Conservation (phyloP, 768 basidiomycete genomes). For the Podaxis mareebaensis region DNA sequence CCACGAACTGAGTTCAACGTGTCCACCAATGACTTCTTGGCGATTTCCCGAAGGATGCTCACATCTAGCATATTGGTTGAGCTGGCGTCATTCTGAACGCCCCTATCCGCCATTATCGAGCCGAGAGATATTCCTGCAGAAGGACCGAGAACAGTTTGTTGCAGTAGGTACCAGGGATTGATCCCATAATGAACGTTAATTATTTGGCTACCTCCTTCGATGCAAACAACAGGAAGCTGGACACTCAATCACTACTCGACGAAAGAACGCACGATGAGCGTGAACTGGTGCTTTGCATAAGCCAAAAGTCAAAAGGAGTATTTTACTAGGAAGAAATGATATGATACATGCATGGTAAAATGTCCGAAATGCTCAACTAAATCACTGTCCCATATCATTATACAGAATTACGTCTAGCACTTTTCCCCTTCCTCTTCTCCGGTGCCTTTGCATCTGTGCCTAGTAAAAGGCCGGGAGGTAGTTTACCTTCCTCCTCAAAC, state of each 20-base stretch:
- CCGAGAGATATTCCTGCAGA: neutral
- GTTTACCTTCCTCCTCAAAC: constrained; percentile 79
- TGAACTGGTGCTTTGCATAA: neutral
- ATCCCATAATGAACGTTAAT: neutral
- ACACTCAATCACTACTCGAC: neutral
- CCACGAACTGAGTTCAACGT: constrained; percentile 75
- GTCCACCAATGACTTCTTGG: constrained; percentile 79
- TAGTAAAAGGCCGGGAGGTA: constrained; percentile 76
- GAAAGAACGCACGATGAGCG: neutral
- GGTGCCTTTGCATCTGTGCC: constrained; percentile 46
- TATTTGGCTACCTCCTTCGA: constrained; percentile 4
- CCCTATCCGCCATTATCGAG: constrained; percentile 21
- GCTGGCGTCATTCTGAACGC: constrained; percentile 6
- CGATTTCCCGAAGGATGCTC: constrained; percentile 72
- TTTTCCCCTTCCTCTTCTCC: constrained; percentile 70
- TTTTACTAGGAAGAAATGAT: neutral
- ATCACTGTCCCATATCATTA: constrained; percentile 21
- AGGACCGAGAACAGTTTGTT: neutral
- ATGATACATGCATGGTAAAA: constrained; percentile 13
- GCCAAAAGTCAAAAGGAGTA: neutral
- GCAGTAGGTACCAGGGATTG: neutral
- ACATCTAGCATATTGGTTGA: constrained; percentile 50
- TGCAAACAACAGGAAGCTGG: neutral
- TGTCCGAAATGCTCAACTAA: neutral
- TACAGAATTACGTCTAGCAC: constrained; percentile 77